Percentiles rank a stretch among this genome's conserved stretches.
phyloP scores from a whole-genome alignment of 768 basidiomycete genomes.

The Xerocomellus dryophilus region DNA sequence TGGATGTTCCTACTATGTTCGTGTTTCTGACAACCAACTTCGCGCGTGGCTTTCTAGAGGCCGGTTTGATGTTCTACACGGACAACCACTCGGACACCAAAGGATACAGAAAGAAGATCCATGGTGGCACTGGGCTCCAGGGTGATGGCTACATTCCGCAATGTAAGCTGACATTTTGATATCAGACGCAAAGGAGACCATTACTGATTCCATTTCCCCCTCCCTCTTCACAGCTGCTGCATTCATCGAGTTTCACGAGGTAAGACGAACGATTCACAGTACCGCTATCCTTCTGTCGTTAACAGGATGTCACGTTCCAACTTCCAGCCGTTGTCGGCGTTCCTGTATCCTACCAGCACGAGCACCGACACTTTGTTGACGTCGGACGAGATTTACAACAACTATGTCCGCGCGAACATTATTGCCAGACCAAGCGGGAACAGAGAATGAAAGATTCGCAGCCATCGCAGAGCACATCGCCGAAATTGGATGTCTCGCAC shows the following conservation, averaged over 20 bases:
- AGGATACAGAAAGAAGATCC: slow-evolving; percentile 65
- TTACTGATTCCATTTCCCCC: background rate
- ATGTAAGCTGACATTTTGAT: slow-evolving; percentile 39
- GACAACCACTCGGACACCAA: slow-evolving; percentile 49
- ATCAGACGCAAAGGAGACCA: background rate
- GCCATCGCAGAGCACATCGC: background rate
- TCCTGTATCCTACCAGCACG: slow-evolving; percentile 53
- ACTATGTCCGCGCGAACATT: slow-evolving; percentile 62
- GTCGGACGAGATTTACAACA: slow-evolving; percentile 70
- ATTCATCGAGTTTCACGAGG: slow-evolving; percentile 69
- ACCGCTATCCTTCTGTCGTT: background rate
- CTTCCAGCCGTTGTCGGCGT: slow-evolving; percentile 58
- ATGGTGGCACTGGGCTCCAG: slow-evolving; percentile 63
- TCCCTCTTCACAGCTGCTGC: slow-evolving; percentile 45
- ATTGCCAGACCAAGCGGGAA: slow-evolving; percentile 16
- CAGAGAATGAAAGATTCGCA: slow-evolving; percentile 3
- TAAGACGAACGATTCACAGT: slow-evolving; percentile 14
- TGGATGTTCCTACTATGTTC: background rate
- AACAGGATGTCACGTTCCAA: slow-evolving; percentile 10
- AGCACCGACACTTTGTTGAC: slow-evolving; percentile 65
- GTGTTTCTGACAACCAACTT: background rate
- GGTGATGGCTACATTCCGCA: slow-evolving; percentile 59
- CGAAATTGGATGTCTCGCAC: background rate
- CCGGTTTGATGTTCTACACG: slow-evolving; percentile 73
- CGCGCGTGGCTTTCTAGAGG: slow-evolving; percentile 41